Conservation (phyloP, 345 rosid species). For the Citrus maxima region DNA sequence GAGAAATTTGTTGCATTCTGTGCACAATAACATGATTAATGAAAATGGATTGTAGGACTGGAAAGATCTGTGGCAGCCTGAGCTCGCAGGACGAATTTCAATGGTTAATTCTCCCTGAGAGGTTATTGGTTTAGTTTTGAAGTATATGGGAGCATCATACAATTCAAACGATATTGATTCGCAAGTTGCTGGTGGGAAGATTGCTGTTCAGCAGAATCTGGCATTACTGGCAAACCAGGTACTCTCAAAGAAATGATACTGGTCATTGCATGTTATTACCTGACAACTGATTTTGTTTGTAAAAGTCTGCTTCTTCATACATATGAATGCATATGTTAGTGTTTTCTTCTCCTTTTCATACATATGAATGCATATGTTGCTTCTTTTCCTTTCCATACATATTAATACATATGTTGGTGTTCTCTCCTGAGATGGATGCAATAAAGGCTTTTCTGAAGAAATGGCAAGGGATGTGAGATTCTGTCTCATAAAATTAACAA, state of each 20-base stretch:
- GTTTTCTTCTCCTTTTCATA: too few species aligned
- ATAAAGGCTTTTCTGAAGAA: neutral
- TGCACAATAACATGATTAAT: too few species aligned
- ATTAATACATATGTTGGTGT: too few species aligned
- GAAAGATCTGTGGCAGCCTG: conserved; percentile 27
- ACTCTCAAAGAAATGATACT: neutral
- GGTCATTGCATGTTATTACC: neutral
- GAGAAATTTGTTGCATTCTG: too few species aligned
- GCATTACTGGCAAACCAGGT: conserved; percentile 72
- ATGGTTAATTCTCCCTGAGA: conserved; percentile 90
- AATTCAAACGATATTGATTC: conserved; percentile 56
- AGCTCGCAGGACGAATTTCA: conserved; percentile 78
- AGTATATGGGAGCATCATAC: conserved; percentile 89
- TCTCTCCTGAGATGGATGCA: neutral
- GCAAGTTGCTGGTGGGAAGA: conserved; percentile 73
- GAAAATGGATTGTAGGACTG: too few species aligned
- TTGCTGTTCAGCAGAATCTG: conserved; percentile 61
- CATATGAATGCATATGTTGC: too few species aligned
- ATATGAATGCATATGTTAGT: too few species aligned
- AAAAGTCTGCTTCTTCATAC: neutral
- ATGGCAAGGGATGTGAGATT: neutral
- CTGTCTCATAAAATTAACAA: neutral
- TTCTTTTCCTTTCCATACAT: neutral
- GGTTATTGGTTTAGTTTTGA: conserved; percentile 77
- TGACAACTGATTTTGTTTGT: neutral